Percentiles rank a stretch among this genome's conserved stretches.
These are phyloP conservation scores for Ophiorrhiza pumila DNA, from an alignment of 257 asterid genomes.

Conservation along the genomic window DNA sequence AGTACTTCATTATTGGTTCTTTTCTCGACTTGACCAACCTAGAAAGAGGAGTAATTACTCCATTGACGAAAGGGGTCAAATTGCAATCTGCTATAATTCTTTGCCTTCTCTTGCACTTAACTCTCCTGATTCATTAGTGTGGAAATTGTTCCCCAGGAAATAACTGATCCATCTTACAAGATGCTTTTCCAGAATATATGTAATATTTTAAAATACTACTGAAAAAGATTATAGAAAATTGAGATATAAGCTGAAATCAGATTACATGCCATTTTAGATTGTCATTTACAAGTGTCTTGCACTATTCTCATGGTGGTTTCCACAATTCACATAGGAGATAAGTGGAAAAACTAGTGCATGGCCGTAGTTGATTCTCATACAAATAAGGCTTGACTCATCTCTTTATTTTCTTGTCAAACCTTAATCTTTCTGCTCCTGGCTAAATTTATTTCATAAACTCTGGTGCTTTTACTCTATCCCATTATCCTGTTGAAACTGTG, in stretches of 20 bases:
- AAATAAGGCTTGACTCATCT: background rate
- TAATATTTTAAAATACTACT: background rate
- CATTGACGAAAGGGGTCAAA: background rate
- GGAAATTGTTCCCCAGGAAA: background rate
- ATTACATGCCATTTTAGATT: background rate
- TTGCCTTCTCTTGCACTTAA: background rate
- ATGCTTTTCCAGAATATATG: background rate
- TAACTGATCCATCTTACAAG: background rate
- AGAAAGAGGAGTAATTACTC: background rate
- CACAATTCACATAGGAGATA: background rate
- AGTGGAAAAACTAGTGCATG: no score
- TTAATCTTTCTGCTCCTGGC: background rate
- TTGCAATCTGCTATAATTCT: background rate
- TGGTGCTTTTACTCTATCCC: background rate
- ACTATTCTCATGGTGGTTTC: background rate
- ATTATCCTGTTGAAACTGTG: background rate
- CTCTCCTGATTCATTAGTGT: background rate
- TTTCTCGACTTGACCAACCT: background rate
- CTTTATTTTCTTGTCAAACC: background rate
- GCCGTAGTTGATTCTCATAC: background rate
- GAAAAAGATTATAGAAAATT: background rate
- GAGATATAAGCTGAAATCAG: background rate
- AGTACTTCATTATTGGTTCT: background rate
- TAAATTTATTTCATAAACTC: background rate
- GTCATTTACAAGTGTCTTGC: background rate